Conservation (phyloP, 163 green algal genomes). For the Smithsoniella earleae region DNA sequence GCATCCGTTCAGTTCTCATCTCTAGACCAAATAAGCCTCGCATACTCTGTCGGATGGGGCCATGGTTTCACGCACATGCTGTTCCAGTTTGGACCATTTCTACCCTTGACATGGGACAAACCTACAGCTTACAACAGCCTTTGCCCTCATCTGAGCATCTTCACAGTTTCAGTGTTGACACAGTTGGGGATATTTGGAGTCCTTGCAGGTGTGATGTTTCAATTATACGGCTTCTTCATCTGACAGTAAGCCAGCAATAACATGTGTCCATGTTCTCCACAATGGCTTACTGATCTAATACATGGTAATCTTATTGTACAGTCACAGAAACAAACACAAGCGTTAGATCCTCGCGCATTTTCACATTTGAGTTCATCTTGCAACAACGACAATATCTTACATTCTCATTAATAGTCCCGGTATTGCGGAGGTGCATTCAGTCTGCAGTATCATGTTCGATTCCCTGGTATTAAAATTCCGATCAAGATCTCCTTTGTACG, state of each 20-base stretch:
- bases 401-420: too few relatives aligned
- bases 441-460: too few relatives aligned
- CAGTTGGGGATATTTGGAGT: constrained; percentile 16
- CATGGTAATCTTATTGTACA: not conserved
- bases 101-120: constrained; percentile 15
- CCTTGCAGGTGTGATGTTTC: not conserved
- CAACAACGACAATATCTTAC: too few relatives aligned
- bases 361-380: too few relatives aligned
- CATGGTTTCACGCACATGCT: constrained; percentile 19
- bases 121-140: constrained; percentile 10
- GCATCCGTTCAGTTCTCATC: constrained; percentile 1
- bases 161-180: not conserved
- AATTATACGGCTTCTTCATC: not conserved
- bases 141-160: constrained; percentile 7
- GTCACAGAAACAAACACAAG: too few relatives aligned
- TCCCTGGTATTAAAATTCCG: too few relatives aligned
- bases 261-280: not conserved
- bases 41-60: constrained; percentile 18
- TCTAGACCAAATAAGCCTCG: not conserved
- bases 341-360: too few relatives aligned
- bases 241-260: not conserved
- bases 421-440: too few relatives aligned
- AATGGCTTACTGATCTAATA: not conserved
- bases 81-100: constrained; percentile 29
- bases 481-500: too few relatives aligned